These are phyloP conservation scores for Taiwanofungus camphoratus DNA, from an alignment of 1,284 basidiomycete species.

Conservation along the genomic window DNA sequence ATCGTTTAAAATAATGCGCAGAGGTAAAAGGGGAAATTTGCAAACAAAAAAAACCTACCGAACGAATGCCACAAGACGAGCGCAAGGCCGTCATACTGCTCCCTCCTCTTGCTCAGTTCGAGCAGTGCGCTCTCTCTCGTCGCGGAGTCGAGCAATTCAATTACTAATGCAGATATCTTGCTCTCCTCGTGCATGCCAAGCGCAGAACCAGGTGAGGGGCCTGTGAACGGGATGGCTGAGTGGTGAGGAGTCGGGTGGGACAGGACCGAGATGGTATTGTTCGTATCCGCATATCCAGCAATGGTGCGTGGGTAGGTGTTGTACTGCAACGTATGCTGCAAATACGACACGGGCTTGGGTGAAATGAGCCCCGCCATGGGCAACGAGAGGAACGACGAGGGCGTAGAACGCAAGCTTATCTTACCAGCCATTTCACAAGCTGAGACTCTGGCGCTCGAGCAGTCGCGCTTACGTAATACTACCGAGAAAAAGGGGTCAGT, in stretches of 20 bases:
- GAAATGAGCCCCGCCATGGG: slow-evolving; percentile 56
- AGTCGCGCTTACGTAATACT: no score
- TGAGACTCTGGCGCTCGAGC: no score
- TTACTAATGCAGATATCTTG: slow-evolving; percentile 79
- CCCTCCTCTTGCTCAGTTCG: slow-evolving; percentile 97
- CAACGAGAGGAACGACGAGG: slow-evolving; percentile 24
- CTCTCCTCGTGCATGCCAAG: slow-evolving; percentile 57
- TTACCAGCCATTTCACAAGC: no score
- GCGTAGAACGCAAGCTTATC: no score
- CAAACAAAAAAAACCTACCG: slow-evolving; percentile 51
- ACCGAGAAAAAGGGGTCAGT: no score
- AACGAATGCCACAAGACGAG: slow-evolving; percentile 99
- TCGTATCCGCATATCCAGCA: slow-evolving; percentile 18
- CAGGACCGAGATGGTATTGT: slow-evolving; percentile 33
- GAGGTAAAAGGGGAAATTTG: no score
- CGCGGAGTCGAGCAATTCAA: slow-evolving; percentile 75
- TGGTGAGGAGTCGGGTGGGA: slow-evolving; percentile 49
- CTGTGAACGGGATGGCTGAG: slow-evolving; percentile 34
- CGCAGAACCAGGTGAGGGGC: slow-evolving; percentile 18
- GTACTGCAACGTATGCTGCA: slow-evolving; percentile 52
- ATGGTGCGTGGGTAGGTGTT: slow-evolving; percentile 52
- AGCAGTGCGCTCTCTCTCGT: slow-evolving; percentile 86
- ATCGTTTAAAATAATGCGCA: no score
- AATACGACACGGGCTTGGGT: slow-evolving; percentile 59
- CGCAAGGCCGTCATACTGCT: slow-evolving; percentile 98